Evolutionary conservation across 306 rosid species (phyloP), one percentile per base, ranked within the genome.

Genomic region (Cucumis melo): DNA sequence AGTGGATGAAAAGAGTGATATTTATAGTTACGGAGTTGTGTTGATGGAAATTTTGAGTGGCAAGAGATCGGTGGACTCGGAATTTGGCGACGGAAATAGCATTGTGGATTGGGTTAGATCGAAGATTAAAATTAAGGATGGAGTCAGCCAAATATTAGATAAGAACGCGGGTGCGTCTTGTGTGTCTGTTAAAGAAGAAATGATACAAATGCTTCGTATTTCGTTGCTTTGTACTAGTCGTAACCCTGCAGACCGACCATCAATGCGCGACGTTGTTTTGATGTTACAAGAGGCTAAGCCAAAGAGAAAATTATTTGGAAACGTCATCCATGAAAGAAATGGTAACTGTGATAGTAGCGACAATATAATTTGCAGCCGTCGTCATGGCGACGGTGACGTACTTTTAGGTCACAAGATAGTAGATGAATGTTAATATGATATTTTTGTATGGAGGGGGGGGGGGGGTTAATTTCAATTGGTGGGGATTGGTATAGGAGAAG

Each of bases 401-500:
- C 81, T 88, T 29, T 81, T 88, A 79, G 78, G 85, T 20, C 88
- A 86, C 66, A 87, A 91, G 83, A 82, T 85, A 27, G 66, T 66
- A 6, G 53, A 10, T 20, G 91, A 86, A 74, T 87, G 86, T 84
- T 91, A 87, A 85, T 89, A 81, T 70, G 12, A 73, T 82, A 54
- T 72, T 78, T 79, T 44, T 64, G 72, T 57, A 63, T 32, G 36
- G 36, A 32, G 36, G 36, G 36, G 36, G 36, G 36, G 36, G 36
- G 15, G 7, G n/a, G 7, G 29, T 78, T 20, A 19, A 38, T 21
- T 67, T 42, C 76, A 85, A 82, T 86, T 89, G 91, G 86, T 85
- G 94, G 98, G 91, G 81, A 88, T 94, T 88, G 98, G 98, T 94
- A 94, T 90, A 94, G 97, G 88, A 88, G 87, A 79, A 44, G 80